Evolutionary conservation across 352 stramenopile species (phyloP), one percentile per base, ranked within the genome.

Genomic region (Pythium sp.): DNA sequence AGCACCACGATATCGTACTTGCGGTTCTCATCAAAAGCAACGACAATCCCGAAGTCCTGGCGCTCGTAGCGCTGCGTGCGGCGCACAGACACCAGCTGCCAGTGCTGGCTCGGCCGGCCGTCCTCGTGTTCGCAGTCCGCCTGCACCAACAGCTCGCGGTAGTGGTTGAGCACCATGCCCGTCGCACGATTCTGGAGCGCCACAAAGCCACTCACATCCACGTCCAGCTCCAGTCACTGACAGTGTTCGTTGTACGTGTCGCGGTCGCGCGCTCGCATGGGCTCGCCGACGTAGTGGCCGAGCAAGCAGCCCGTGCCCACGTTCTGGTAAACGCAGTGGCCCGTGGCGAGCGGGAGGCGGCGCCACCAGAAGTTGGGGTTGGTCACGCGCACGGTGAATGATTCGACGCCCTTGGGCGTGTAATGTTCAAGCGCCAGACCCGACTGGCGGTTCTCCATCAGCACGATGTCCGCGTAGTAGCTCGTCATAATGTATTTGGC

Each of bases 131-230:
- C 12, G 51, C 12, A 46, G 26, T 54, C 56, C 24, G 59, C 59
- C 9, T 65, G 43, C 18, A 65, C 46, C 12, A 47, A 58, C 28
- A 32, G 14, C 59, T 65, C 46, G 59, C 49, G 7, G 59, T 54
- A 65, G 28, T 65, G 59, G 24, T 66, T 43, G 32, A 62, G 57
- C 34, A 62, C 9, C 57, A 62, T 53, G 36, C 36, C 57, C 3
- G 57, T 62, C 9, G 57, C 57, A n/a, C n/a, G 34, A 11, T 62
- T 62, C 57, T 47, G 38, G 36, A 62, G 57, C 32, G 22, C 47
- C 7, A 43, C 12, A 58, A 66, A 61, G 54, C 56, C 24, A 12
- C 14, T 28, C 20, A 20, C 32, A 3, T 9, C 57, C 9, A 46
- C 55, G 15, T 22, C 8, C 3, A 51, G 46, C n/a, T 64, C 64